phyloP scores from a whole-genome alignment of 805 yeast species.

The Candida ponderosae region DNA sequence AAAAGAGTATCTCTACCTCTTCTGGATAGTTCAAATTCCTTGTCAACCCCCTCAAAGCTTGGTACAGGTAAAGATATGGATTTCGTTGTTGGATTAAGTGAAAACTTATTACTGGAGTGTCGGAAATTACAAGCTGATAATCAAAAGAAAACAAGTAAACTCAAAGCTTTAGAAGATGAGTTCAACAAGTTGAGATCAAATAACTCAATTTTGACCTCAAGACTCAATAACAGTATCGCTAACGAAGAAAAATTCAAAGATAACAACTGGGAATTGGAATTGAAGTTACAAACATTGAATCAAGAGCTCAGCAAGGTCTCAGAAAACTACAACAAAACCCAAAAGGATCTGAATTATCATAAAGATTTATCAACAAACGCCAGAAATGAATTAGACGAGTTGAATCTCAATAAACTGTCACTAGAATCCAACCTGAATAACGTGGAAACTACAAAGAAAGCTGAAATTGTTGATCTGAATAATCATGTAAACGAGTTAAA shows the following conservation, averaged over 20 bases:
- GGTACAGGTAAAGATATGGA: constrained; percentile 51
- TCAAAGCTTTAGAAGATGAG: constrained; percentile 37
- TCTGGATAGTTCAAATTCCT: constrained; percentile 13
- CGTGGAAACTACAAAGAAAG: constrained; percentile 26
- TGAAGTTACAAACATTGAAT: constrained; percentile 31
- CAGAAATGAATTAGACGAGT: constrained; percentile 42
- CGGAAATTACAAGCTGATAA: constrained; percentile 63
- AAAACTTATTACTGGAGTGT: constrained; percentile 62
- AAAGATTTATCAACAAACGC: constrained; percentile 26
- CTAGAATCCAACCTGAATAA: constrained; percentile 31
- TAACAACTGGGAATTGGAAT: constrained; percentile 58
- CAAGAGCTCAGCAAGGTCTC: constrained; percentile 27
- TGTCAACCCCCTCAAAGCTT: constrained; percentile 10
- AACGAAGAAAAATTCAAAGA: constrained; percentile 47
- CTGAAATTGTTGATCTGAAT: constrained; percentile 41
- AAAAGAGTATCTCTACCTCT: constrained; percentile 19
- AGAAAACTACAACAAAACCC: constrained; percentile 33
- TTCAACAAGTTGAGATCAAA: constrained; percentile 22
- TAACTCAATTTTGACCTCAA: constrained; percentile 12
- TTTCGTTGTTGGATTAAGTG: constrained; percentile 68
- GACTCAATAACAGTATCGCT: constrained; percentile 17
- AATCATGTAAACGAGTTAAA: constrained; percentile 50
- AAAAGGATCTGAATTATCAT: constrained; percentile 32
- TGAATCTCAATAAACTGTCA: constrained; percentile 28
- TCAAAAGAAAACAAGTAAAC: constrained; percentile 33